Evolutionary conservation across 306 rosid species (phyloP), one percentile per base, ranked within the genome.

Genomic region (Gleditsia sinensis): DNA sequence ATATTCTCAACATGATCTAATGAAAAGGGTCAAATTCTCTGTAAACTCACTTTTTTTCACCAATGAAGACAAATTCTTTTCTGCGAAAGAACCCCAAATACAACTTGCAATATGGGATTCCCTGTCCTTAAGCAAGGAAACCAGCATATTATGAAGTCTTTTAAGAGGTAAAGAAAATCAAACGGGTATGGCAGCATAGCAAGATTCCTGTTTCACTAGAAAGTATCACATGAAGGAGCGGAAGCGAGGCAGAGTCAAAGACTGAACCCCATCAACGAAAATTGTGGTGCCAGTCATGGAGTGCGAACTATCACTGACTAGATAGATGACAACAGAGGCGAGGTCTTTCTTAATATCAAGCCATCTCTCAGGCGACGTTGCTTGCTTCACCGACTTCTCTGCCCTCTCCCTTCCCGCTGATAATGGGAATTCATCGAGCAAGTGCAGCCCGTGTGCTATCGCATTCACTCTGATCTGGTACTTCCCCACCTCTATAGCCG

Each of bases 251-350:
- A 92, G 85, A 25, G 87, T 48, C 6, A 91, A n/a, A 63, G 98
- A 94, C 71, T 89, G 97, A 12, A 85, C 98, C 50, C 98, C 98
- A 77, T 94, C 98, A 28, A 89, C 98, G 78, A 77, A 91, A 33
- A 91, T 82, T 58, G 94, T 91, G 46, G 98, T 94, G 77, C 98
- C 97, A 9, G 98, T 94, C 97, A 91, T 94, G 85, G 80, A 89
- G 78, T 86, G 58, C 2, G 97, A 86, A 28, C 92, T 97, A 67
- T 94, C 97, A 48, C 94, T 88, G 67, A 94, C 84, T 51, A 94
- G 81, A 78, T 91, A 94, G 51, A 88, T 75, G 5, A 94, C 87
- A 0, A 92, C 89, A 3, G 98, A 94, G 59, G 84, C 83, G 5
- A 91, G 72, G 78, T 94, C 98, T 0, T 75, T 86, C 75, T 85